Evolutionary conservation across 2,329 filamentous ascomycete genomes (phyloP), one percentile per base, ranked within the genome.

Genomic region (Fusarium brevicatenulatum): DNA sequence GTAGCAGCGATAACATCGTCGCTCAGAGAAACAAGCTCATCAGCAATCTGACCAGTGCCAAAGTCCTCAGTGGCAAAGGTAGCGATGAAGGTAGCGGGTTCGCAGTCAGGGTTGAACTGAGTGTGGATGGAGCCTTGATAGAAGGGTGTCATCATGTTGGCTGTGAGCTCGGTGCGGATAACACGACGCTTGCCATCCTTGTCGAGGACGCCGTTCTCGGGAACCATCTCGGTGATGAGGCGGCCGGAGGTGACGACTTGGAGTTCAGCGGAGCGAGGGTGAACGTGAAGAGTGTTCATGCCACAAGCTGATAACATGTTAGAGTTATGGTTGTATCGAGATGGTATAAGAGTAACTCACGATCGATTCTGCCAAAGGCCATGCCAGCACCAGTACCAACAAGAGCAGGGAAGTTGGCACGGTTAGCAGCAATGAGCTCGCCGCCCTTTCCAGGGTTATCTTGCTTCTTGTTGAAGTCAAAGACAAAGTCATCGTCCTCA

Each of bases 271-370:
- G 85, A 84, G 46, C 87, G 86, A 54, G 86, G 86, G 79, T 89
- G 87, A 7, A 86, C 82, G 81, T 89, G 88, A 23, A 87, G 86
- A 12, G 86, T 88, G 82, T 88, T 89, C 80, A 90, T 86, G 65
- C 86, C 87, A 75, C 87, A 90, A 40, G 83, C 81, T 80, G n/a
- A 36, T 19, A 19, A 16, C 12, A 4, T 77, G 67, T 79, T 73
- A 76, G 74, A 42, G 21, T 23, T 47, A 25, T 25, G 25, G 16
- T 18, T 57, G 13, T 52, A 6, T 21, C 2, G 7, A 52, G 9
- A 21, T 6, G 25, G 12, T 47, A 9, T 7, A 39, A 23, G 32
- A 8, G 30, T 9, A 34, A 66, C 80, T 72, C 73, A 81, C 80
- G 81, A 39, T 83, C 81, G 42, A 90, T 79, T 74, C 85, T 85